phyloP scores from a whole-genome alignment of 2,329 filamentous ascomycete species.

The Trichothecium roseum region DNA sequence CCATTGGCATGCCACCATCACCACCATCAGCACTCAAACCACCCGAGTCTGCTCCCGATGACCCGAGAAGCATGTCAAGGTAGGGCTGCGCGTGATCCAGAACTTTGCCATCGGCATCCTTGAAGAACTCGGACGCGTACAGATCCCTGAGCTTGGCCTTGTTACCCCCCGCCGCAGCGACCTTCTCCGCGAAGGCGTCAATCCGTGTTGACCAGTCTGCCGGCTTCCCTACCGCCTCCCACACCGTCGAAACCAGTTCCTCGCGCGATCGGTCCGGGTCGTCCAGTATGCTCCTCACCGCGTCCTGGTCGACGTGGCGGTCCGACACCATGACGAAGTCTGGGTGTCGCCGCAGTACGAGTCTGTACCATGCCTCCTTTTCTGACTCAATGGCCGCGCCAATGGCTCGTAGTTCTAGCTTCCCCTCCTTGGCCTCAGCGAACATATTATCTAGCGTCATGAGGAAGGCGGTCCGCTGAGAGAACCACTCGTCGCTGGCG shows the following conservation, averaged over 20 bases:
- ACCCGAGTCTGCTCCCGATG: too few species aligned
- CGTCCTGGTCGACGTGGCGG: conserved; percentile 16
- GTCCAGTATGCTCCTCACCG: conserved; percentile 23
- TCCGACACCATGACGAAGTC: conserved; percentile 24
- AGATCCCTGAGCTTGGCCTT: conserved; percentile 19
- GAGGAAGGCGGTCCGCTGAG: conserved; percentile 35
- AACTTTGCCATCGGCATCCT: conserved; percentile 21
- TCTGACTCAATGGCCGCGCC: conserved; percentile 40
- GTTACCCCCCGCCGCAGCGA: conserved; percentile 20
- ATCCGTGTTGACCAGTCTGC: conserved; percentile 19
- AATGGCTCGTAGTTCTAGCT: conserved; percentile 31
- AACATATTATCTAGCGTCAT: conserved; percentile 39
- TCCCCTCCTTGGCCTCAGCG: conserved; percentile 32
- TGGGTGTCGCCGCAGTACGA: conserved; percentile 27
- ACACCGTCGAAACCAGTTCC: conserved; percentile 25
- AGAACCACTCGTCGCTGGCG: conserved; percentile 43
- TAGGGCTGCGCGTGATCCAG: conserved; percentile 25
- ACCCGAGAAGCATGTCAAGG: conserved; percentile 24
- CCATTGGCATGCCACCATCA: conserved; percentile 19
- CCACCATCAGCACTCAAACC: too few species aligned
- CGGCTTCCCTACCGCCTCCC: conserved; percentile 23
- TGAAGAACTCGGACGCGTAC: conserved; percentile 32
- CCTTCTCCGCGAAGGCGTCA: conserved; percentile 21
- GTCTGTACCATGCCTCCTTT: conserved; percentile 43
- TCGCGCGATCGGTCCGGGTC: conserved; percentile 25